Evolutionary conservation across 75 land plant genomes (phyloP).

Genomic region (Chamaecyparis obtusa): DNA sequence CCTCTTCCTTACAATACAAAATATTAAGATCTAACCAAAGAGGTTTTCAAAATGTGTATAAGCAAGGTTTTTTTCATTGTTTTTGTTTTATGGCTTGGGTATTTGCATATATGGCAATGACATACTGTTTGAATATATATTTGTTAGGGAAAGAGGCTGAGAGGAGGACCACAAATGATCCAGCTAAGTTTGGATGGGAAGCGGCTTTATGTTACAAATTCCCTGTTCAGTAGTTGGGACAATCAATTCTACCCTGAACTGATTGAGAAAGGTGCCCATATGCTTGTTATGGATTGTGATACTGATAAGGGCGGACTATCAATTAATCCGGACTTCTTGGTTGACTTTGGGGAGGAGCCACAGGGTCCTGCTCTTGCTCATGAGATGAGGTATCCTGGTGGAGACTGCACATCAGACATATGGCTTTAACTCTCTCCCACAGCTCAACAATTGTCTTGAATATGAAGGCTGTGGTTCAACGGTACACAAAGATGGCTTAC

Average conservation of each 20-base stretch:
- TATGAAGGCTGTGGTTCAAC: background rate
- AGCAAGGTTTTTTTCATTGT: no score
- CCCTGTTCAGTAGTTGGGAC: slow-evolving; percentile 60
- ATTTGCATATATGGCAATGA: background rate
- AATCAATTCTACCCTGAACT: slow-evolving; percentile 41
- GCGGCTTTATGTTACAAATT: slow-evolving; percentile 45
- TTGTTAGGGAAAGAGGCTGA: slow-evolving; percentile 32
- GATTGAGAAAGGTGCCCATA: slow-evolving; percentile 42
- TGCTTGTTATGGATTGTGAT: slow-evolving; percentile 45
- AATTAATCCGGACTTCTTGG: slow-evolving; percentile 32
- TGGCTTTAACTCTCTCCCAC: background rate
- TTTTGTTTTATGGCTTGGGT: background rate
- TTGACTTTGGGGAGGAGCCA: slow-evolving; percentile 43
- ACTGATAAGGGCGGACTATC: slow-evolving; percentile 37
- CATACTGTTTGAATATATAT: slow-evolving; percentile 17
- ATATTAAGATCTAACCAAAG: background rate
- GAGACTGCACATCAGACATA: slow-evolving; percentile 30
- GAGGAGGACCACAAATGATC: slow-evolving; percentile 59
- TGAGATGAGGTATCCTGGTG: slow-evolving; percentile 52
- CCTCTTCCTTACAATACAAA: no score
- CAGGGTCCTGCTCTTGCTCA: slow-evolving; percentile 45
- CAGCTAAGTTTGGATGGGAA: slow-evolving; percentile 54
- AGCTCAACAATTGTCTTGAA: background rate
- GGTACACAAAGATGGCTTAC: no score
- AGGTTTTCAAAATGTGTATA: no score